Evolutionary conservation across 345 rosid genomes (phyloP).

Genomic region (Hibiscus tridactylites): DNA sequence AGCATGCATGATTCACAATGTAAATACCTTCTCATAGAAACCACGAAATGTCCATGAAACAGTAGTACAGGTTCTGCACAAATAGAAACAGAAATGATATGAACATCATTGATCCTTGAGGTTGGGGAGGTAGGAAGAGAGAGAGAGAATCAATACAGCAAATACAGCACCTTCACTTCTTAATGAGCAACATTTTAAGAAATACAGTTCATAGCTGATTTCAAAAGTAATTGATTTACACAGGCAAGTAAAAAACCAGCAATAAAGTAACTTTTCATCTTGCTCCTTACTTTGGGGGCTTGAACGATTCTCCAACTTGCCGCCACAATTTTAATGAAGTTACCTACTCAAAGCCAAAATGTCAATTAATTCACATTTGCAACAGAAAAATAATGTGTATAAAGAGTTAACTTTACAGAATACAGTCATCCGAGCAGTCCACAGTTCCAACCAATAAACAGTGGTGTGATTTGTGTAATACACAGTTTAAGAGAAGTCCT

Average conservation of each 20-base stretch:
- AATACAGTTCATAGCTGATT: neutral
- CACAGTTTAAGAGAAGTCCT: neutral
- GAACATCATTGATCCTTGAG: neutral
- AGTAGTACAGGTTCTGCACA: conserved; percentile 64
- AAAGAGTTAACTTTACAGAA: neutral
- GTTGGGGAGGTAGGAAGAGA: neutral
- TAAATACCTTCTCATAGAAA: conserved; percentile 70
- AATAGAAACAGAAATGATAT: conserved; percentile 4
- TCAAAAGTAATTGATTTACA: neutral
- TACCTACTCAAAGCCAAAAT: conserved; percentile 31
- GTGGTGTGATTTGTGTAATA: neutral
- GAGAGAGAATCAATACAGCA: neutral
- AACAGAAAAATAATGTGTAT: neutral
- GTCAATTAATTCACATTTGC: neutral
- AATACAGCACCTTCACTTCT: neutral
- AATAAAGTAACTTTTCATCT: neutral
- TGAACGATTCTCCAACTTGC: conserved; percentile 78
- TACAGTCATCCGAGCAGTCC: neutral
- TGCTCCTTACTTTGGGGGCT: conserved; percentile 64
- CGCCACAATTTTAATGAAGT: conserved; percentile 69
- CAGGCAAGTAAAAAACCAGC: neutral
- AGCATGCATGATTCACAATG: neutral
- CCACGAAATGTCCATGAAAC: conserved; percentile 76
- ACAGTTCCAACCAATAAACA: neutral
- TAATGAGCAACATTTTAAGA: neutral